A percentile compares a stretch with the other conserved stretches of the same genome.
These are phyloP conservation scores for Didymella arachidicola DNA, from an alignment of 2,329 filamentous ascomycete genomes.

Conservation along the genomic window DNA sequence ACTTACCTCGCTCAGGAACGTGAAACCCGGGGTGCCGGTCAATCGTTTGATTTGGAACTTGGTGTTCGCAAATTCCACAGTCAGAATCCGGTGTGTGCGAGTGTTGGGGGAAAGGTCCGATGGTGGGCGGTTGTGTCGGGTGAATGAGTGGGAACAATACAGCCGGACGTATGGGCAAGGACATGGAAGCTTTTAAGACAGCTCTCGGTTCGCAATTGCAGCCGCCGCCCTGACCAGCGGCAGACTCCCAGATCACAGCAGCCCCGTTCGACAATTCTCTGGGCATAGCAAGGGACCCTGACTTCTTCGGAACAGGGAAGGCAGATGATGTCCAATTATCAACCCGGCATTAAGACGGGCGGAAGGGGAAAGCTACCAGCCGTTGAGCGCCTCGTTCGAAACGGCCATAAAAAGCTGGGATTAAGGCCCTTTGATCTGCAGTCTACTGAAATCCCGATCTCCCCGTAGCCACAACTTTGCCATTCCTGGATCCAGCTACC, in stretches of 20 bases:
- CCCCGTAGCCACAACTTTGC: constrained; percentile 16
- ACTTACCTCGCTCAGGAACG: constrained; percentile 31
- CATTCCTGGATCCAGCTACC: constrained; percentile 3
- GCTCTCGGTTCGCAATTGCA: constrained; percentile 16
- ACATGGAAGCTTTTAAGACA: constrained; percentile 24
- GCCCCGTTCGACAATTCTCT: constrained; percentile 12
- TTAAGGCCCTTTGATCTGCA: constrained; percentile 16
- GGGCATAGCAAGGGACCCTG: constrained; percentile 1
- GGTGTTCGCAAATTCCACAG: not conserved
- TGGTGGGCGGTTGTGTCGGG: constrained; percentile 4
- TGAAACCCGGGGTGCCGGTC: not conserved
- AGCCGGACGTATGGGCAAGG: constrained; percentile 27
- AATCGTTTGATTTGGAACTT: not conserved
- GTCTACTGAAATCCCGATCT: constrained; percentile 5
- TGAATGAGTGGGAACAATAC: constrained; percentile 24
- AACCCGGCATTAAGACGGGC: constrained; percentile 4
- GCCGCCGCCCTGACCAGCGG: constrained; percentile 14
- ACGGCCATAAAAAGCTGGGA: constrained; percentile 8
- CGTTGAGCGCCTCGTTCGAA: constrained; percentile 16
- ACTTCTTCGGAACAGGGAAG: constrained; percentile 1
- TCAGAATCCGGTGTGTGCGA: not conserved
- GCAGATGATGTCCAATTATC: constrained; percentile 7
- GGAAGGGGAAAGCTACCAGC: constrained; percentile 15
- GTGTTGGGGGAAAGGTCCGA: constrained; percentile 8
- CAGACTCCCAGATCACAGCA: constrained; percentile 5